These are phyloP conservation scores for Calonectria honghensis DNA, from an alignment of 2,329 filamentous ascomycete species.

Conservation along the genomic window DNA sequence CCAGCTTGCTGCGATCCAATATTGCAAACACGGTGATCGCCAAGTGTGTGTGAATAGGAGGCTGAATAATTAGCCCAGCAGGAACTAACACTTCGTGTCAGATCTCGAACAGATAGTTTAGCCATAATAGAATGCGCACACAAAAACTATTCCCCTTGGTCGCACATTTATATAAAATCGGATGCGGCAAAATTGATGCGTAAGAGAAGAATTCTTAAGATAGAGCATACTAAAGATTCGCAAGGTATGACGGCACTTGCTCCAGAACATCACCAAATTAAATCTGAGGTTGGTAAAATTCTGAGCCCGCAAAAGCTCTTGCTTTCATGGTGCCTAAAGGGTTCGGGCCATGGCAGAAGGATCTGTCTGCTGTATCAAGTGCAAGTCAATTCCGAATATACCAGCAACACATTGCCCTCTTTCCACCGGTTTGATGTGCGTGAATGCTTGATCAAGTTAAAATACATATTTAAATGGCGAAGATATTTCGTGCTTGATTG, in stretches of 20 bases:
- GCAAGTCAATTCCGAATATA: background rate
- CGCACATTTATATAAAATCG: background rate
- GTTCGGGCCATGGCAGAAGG: background rate
- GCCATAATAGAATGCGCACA: background rate
- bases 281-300: background rate
- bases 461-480: background rate
- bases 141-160: background rate
- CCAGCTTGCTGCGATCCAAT: background rate
- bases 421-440: background rate
- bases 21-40: background rate
- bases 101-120: background rate
- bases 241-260: background rate
- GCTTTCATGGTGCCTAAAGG: background rate
- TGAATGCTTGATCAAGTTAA: background rate
- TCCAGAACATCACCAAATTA: background rate
- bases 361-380: background rate
- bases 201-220: background rate
- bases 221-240: background rate
- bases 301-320: background rate
- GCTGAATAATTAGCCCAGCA: background rate
- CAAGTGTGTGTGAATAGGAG: background rate
- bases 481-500: background rate
- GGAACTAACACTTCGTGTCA: background rate
- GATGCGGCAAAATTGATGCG: background rate
- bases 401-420: background rate